A percentile compares a stretch with the other conserved stretches of the same genome.
phyloP scores from a whole-genome alignment of 2,329 filamentous ascomycete genomes.

The Aspergillus ustus region DNA sequence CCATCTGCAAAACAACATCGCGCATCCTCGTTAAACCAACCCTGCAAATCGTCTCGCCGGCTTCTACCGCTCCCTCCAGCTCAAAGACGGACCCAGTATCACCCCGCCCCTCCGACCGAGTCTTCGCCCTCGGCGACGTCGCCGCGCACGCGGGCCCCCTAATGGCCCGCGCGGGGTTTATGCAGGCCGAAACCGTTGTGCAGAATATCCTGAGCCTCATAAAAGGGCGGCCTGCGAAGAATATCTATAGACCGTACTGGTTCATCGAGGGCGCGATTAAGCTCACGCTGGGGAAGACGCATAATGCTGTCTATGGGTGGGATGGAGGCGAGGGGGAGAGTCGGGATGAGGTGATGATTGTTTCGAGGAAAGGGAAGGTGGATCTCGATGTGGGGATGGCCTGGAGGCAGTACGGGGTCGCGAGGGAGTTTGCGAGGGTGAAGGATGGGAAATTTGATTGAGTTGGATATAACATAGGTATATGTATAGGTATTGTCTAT shows the following conservation, averaged over 20 bases:
- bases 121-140: constrained; percentile 70
- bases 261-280: constrained; percentile 56
- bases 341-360: not conserved
- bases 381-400: not conserved
- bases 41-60: constrained; percentile 59
- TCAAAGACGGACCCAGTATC: constrained; percentile 33
- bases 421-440: not conserved
- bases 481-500: too few species aligned
- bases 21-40: constrained; percentile 61
- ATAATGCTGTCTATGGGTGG: not conserved
- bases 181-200: constrained; percentile 59
- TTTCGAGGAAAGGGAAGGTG: not conserved
- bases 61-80: constrained; percentile 25
- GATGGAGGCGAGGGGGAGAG: not conserved
- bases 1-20: constrained; percentile 52
- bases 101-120: constrained; percentile 32
- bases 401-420: not conserved
- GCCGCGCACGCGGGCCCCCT: constrained; percentile 56
- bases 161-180: constrained; percentile 60
- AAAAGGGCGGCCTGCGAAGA: constrained; percentile 44
- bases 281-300: constrained; percentile 52
- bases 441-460: not conserved
- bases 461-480: too few species aligned
- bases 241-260: constrained; percentile 51
- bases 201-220: constrained; percentile 60